Evolutionary conservation across 139 green algal species (phyloP).

Genomic region (Desmodesmus armatus): DNA sequence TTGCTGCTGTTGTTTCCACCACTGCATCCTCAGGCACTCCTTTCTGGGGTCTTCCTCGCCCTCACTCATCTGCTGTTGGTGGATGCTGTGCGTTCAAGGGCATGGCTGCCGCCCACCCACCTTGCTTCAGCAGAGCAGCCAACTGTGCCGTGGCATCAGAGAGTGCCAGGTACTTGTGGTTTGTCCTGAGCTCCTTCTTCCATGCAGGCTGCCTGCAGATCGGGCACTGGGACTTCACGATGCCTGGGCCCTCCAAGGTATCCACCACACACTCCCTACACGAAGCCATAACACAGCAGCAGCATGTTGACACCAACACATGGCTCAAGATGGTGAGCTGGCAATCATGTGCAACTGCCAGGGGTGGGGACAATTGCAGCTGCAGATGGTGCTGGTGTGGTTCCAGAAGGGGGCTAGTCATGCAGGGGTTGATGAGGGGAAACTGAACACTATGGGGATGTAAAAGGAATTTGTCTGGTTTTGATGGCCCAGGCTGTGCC

Average conservation of each 20-base stretch:
- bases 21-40: neutral
- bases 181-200: slow-evolving; percentile 70
- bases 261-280: slow-evolving; percentile 66
- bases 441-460: neutral
- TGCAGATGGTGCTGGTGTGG: no score
- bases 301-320: neutral
- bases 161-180: slow-evolving; percentile 41
- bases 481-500: neutral
- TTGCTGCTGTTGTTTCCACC: no score
- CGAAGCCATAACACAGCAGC: neutral
- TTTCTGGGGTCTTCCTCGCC: no score
- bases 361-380: neutral
- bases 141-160: slow-evolving; percentile 4
- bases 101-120: neutral
- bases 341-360: neutral
- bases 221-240: slow-evolving; percentile 71
- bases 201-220: slow-evolving; percentile 65
- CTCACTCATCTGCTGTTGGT: neutral
- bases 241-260: slow-evolving; percentile 71
- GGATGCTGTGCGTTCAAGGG: neutral
- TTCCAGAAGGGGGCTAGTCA: neutral
- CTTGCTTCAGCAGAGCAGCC: neutral
- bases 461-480: neutral
- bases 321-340: neutral
- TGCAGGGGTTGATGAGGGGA: neutral